Evolutionary conservation across 768 basidiomycete genomes (phyloP).

Genomic region (Hygrophorus russula): DNA sequence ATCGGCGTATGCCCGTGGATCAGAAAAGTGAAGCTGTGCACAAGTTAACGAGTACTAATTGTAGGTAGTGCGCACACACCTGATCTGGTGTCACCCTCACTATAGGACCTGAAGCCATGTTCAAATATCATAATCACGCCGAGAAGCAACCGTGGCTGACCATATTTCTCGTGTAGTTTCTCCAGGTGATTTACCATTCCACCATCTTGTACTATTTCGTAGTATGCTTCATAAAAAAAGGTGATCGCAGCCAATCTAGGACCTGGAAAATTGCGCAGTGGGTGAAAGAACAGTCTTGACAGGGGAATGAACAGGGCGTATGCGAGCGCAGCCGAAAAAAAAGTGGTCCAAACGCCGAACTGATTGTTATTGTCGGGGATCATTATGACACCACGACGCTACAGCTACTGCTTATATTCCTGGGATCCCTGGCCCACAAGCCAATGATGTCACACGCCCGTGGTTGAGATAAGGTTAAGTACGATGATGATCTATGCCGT

Average conservation of each 20-base stretch:
- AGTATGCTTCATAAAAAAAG: slow-evolving; percentile 16
- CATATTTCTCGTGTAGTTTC: slow-evolving; percentile 15
- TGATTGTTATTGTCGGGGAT: too few species aligned
- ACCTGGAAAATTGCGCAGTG: slow-evolving; percentile 19
- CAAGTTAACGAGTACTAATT: slow-evolving; percentile 1
- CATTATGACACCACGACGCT: too few species aligned
- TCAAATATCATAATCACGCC: not conserved
- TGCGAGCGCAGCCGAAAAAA: too few species aligned
- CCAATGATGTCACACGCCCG: too few species aligned
- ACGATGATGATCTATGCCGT: too few species aligned
- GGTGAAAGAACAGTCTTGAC: slow-evolving; percentile 18
- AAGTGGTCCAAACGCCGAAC: too few species aligned
- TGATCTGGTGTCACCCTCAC: slow-evolving; percentile 25
- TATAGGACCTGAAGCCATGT: slow-evolving; percentile 19
- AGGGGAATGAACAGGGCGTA: too few species aligned
- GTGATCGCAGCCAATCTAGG: slow-evolving; percentile 17
- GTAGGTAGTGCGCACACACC: too few species aligned
- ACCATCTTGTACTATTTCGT: slow-evolving; percentile 16
- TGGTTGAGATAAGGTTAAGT: too few species aligned
- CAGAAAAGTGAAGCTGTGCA: slow-evolving; percentile 24
- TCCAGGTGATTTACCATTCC: slow-evolving; percentile 17
- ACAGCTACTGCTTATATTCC: too few species aligned
- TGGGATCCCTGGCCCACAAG: too few species aligned
- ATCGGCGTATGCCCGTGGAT: slow-evolving; percentile 21
- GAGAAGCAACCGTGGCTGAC: slow-evolving; percentile 9